Percentiles rank a stretch among this genome's conserved stretches.
These are phyloP conservation scores for Diaporthe sp. DNA, from an alignment of 2,329 filamentous ascomycete genomes.

Conservation along the genomic window DNA sequence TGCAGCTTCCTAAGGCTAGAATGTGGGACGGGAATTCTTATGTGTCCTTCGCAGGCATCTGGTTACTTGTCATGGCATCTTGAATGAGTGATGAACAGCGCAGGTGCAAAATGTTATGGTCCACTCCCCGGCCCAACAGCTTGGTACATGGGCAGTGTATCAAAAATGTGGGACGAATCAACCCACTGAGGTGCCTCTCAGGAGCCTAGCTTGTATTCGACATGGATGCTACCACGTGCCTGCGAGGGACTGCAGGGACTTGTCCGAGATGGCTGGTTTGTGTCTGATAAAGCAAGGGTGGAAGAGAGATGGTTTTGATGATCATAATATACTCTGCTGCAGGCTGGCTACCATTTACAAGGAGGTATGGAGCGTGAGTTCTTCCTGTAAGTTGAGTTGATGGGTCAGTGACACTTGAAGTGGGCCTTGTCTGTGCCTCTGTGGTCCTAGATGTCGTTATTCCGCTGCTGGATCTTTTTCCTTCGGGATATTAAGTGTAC, in stretches of 20 bases:
- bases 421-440: neutral
- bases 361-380: neutral
- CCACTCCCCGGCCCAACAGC: neutral
- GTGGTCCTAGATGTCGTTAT: neutral
- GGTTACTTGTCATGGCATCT: neutral
- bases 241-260: neutral
- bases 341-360: neutral
- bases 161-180: neutral
- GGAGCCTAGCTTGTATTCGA: neutral
- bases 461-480: neutral
- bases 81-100: neutral
- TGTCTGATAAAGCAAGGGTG: neutral
- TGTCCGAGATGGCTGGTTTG: neutral
- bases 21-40: neutral
- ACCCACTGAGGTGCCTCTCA: neutral
- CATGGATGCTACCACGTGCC: neutral
- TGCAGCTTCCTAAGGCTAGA: too few species aligned
- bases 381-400: neutral
- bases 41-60: neutral
- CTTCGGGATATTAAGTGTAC: neutral
- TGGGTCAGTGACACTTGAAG: neutral
- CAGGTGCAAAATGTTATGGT: neutral
- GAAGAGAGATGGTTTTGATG: neutral
- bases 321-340: neutral
- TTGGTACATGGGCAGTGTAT: neutral